Evolutionary conservation across 192 early-diverging fungal species (phyloP).

Genomic region (Entomortierella parvispora): DNA sequence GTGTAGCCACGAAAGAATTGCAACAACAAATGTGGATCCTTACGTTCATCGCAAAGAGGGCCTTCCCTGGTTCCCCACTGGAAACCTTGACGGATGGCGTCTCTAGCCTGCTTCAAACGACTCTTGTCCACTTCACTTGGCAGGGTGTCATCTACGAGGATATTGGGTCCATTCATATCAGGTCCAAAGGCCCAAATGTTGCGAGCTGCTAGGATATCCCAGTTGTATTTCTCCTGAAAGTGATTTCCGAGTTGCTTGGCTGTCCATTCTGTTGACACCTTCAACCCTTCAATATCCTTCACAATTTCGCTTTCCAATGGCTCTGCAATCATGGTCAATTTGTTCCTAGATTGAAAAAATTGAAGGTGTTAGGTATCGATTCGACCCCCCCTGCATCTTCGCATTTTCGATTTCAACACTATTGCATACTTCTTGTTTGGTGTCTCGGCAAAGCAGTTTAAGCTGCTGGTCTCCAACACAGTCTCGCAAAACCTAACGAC

Average conservation of each 20-base stretch:
- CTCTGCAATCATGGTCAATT: slow-evolving; percentile 95
- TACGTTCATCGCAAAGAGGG: slow-evolving; percentile 96
- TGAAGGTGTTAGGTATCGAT: too few relatives aligned
- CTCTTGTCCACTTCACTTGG: slow-evolving; percentile 91
- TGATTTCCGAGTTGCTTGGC: slow-evolving; percentile 76
- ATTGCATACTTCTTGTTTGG: slow-evolving; percentile 92
- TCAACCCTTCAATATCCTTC: slow-evolving; percentile 89
- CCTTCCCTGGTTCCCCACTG: slow-evolving; percentile 98
- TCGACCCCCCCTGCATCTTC: too few relatives aligned
- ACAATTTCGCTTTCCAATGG: slow-evolving; percentile 92
- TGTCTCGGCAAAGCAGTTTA: slow-evolving; percentile 97
- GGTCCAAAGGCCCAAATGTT: slow-evolving; percentile 99
- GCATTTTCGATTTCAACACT: too few relatives aligned
- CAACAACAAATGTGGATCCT: slow-evolving; percentile 44
- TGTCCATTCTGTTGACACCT: slow-evolving; percentile 79
- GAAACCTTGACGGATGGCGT: slow-evolving; percentile 95
- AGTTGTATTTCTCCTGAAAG: slow-evolving; percentile 88
- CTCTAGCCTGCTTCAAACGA: slow-evolving; percentile 78
- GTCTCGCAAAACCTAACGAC: slow-evolving; percentile 97
- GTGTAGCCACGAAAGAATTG: too few relatives aligned
- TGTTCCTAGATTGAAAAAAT: slow-evolving; percentile 71
- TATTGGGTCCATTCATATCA: slow-evolving; percentile 89
- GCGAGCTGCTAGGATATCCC: slow-evolving; percentile 93
- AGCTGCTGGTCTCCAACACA: slow-evolving; percentile 90
- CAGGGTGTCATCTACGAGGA: slow-evolving; percentile 96